Percentiles rank a stretch among this genome's conserved stretches.
Conservation (phyloP, 352 stramenopile genomes). For the Globisporangium echinulatum region DNA sequence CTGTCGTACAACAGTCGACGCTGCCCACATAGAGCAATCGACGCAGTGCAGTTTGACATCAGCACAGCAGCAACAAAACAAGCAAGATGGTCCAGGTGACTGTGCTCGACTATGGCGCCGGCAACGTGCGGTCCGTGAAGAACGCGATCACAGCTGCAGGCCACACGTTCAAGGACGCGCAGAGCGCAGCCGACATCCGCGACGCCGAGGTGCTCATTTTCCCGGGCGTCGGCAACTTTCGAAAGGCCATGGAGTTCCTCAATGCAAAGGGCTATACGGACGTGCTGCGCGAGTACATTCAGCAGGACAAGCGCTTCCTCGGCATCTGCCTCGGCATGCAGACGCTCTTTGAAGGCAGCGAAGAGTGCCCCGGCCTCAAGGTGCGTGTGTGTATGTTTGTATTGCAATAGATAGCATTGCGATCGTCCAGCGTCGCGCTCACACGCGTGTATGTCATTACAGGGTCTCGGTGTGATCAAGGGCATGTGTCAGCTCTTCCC, state of each 20-base stretch:
- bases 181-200: slow-evolving; percentile 86
- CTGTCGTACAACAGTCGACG: too few species aligned
- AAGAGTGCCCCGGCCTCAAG: slow-evolving; percentile 84
- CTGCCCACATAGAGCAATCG: too few species aligned
- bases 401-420: not conserved
- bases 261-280: slow-evolving; percentile 83
- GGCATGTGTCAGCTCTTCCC: slow-evolving; percentile 90
- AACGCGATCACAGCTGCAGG: slow-evolving; percentile 93
- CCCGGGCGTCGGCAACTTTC: slow-evolving; percentile 80
- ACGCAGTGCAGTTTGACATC: too few species aligned
- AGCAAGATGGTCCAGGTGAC: slow-evolving; percentile 55
- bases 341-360: slow-evolving; percentile 95
- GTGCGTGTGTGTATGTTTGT: slow-evolving; percentile 2
- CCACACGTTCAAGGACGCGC: slow-evolving; percentile 86
- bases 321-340: slow-evolving; percentile 99
- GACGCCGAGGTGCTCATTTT: slow-evolving; percentile 84
- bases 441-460: slow-evolving; percentile 6
- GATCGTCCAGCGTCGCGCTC: not conserved
- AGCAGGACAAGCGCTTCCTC: slow-evolving; percentile 88
- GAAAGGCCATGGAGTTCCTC: slow-evolving; percentile 91
- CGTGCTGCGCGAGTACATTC: slow-evolving; percentile 86
- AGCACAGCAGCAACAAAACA: slow-evolving; percentile 26
- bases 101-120: slow-evolving; percentile 98
- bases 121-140: slow-evolving; percentile 96
- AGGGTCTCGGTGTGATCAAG: slow-evolving; percentile 90